A percentile compares a stretch with the other conserved stretches of the same genome.
Evolutionary conservation across 805 yeast genomes (phyloP).

Genomic region (Cyberlindnera suaveolens): DNA sequence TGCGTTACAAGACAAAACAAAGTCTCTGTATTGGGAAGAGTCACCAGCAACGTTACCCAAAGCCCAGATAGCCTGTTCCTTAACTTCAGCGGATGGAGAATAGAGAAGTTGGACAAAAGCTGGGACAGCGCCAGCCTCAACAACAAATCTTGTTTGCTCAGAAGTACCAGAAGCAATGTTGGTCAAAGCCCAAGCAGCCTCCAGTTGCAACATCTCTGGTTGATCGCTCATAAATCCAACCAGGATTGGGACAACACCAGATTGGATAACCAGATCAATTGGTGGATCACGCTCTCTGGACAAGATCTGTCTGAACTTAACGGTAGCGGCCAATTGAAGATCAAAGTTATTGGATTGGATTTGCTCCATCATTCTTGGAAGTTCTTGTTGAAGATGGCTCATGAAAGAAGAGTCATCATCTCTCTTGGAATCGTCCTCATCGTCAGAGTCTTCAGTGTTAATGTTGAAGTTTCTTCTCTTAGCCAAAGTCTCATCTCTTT

Average conservation of each 20-base stretch:
- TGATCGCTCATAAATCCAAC: constrained; percentile 80
- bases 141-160: constrained; percentile 84
- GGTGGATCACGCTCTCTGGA: constrained; percentile 96
- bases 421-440: constrained; percentile 29
- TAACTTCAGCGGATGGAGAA: constrained; percentile 82
- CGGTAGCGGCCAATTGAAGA: constrained; percentile 80
- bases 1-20: constrained; percentile 77
- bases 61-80: constrained; percentile 99
- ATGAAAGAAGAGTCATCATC: constrained; percentile 37
- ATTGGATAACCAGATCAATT: constrained; percentile 83
- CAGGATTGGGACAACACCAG: constrained; percentile 89
- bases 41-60: constrained; percentile 99
- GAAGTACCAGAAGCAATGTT: constrained; percentile 94
- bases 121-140: constrained; percentile 92
- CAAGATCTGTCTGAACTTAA: constrained; percentile 86
- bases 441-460: constrained; percentile 47
- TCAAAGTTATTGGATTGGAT: constrained; percentile 72
- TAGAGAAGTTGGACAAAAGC: constrained; percentile 75
- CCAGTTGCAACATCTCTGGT: constrained; percentile 85
- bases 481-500: constrained; percentile 89
- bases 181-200: constrained; percentile 99
- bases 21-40: constrained; percentile 84
- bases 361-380: constrained; percentile 81
- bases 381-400: constrained; percentile 51
- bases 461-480: constrained; percentile 80